Percentiles rank a stretch among this genome's conserved stretches.
Evolutionary conservation across 805 yeast species (phyloP).

Genomic region (Cyberlindnera saturnus): DNA sequence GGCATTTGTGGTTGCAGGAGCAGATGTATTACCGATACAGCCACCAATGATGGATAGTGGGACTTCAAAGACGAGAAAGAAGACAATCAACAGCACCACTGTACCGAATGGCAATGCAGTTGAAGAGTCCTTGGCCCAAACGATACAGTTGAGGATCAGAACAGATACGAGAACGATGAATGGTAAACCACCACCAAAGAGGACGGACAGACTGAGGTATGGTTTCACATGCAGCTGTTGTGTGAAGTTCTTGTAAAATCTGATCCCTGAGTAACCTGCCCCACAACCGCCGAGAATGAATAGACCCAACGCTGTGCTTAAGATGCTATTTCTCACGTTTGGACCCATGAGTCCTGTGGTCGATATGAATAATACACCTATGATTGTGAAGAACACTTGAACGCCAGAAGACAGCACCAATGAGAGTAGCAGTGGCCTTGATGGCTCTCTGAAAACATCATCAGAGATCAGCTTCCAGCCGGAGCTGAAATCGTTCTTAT

Average conservation of each 20-base stretch:
- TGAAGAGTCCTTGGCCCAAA: slow-evolving; percentile 73
- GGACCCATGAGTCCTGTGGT: slow-evolving; percentile 58
- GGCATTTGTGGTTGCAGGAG: slow-evolving; percentile 11
- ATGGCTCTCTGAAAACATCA: slow-evolving; percentile 53
- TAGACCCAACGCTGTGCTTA: slow-evolving; percentile 52
- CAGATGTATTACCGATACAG: slow-evolving; percentile 34
- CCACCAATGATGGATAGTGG: slow-evolving; percentile 80
- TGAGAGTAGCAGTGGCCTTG: slow-evolving; percentile 41
- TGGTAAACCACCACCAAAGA: slow-evolving; percentile 46
- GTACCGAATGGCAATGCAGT: slow-evolving; percentile 77
- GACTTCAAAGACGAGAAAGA: slow-evolving; percentile 61
- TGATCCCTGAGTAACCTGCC: slow-evolving; percentile 68
- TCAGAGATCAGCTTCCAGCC: slow-evolving; percentile 51
- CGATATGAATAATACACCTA: slow-evolving; percentile 54
- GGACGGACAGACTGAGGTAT: slow-evolving; percentile 26
- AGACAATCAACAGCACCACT: slow-evolving; percentile 48
- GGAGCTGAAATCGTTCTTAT: slow-evolving; percentile 23
- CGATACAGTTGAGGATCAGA: slow-evolving; percentile 55
- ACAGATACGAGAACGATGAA: slow-evolving; percentile 42
- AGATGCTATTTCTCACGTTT: slow-evolving; percentile 59
- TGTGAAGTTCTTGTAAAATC: slow-evolving; percentile 51
- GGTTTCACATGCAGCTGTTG: slow-evolving; percentile 21
- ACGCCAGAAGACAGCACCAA: slow-evolving; percentile 67
- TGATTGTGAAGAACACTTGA: slow-evolving; percentile 59
- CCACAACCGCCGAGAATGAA: slow-evolving; percentile 67